Evolutionary conservation across 2,329 filamentous ascomycete genomes (phyloP).

Genomic region (Aspergillus sp.): DNA sequence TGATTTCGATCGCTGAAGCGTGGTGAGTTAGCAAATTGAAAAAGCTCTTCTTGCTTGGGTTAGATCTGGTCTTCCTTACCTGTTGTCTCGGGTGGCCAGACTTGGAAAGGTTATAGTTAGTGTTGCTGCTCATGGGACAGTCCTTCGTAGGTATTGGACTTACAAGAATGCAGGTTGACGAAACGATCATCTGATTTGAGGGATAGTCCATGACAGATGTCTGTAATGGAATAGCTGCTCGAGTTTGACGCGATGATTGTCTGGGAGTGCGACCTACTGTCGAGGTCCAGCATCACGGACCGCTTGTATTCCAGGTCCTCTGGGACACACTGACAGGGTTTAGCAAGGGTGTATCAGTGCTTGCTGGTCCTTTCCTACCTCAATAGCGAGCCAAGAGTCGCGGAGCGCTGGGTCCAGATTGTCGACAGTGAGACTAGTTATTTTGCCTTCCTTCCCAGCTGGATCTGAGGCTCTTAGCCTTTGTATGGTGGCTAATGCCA

Average conservation of each 20-base stretch:
- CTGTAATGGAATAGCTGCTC: conserved; percentile 48
- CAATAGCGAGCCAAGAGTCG: conserved; percentile 8
- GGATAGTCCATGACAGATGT: conserved; percentile 43
- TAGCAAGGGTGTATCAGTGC: background rate
- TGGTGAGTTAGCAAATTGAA: background rate
- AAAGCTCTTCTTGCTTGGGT: no score
- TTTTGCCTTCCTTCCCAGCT: background rate
- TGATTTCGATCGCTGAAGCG: conserved; percentile 40
- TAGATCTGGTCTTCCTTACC: conserved; percentile 19
- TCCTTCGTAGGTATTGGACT: conserved; percentile 16
- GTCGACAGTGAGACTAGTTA: background rate
- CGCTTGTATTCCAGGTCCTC: conserved; percentile 48
- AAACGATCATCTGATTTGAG: conserved; percentile 40
- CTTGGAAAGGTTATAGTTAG: conserved; percentile 19
- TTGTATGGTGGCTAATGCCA: background rate
- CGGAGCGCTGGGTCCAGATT: background rate
- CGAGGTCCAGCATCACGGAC: conserved; percentile 43
- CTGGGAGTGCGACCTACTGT: conserved; percentile 36
- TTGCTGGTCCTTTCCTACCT: background rate
- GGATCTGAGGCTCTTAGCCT: conserved; percentile 1
- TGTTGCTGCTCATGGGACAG: background rate
- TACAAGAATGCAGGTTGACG: conserved; percentile 49
- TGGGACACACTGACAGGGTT: conserved; percentile 44
- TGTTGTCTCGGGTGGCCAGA: conserved; percentile 44
- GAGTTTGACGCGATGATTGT: conserved; percentile 52